phyloP scores from a whole-genome alignment of 169 alveolate species.

The Plasmodium cynomolgi region DNA sequence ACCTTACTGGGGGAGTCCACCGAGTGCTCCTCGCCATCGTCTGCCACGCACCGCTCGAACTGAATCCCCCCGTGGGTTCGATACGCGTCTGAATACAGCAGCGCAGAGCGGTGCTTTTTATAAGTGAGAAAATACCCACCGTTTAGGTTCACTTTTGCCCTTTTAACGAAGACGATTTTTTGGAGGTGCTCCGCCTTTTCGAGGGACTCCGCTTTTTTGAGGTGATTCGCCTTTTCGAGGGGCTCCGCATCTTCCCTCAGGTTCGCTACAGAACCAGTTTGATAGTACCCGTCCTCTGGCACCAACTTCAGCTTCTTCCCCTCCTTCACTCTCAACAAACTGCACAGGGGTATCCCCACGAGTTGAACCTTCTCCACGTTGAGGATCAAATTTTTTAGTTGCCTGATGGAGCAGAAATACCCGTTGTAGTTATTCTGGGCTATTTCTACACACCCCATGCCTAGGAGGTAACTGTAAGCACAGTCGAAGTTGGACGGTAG shows the following conservation, averaged over 20 bases:
- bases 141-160: constrained; percentile 7
- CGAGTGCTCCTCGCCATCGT: neutral
- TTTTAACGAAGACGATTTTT: neutral
- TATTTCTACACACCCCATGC: constrained; percentile 92
- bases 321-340: neutral
- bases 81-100: constrained; percentile 15
- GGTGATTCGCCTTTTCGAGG: too few relatives aligned
- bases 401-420: constrained; percentile 88
- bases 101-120: neutral
- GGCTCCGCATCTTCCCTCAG: neutral
- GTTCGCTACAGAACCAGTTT: neutral
- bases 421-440: constrained; percentile 90
- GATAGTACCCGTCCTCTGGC: neutral
- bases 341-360: constrained; percentile 26
- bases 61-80: constrained; percentile 37
- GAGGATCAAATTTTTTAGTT: constrained; percentile 81
- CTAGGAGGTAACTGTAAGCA: constrained; percentile 95
- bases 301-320: neutral
- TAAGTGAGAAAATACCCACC: constrained; percentile 5
- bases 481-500: constrained; percentile 95
- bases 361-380: constrained; percentile 5
- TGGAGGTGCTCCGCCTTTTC: too few relatives aligned
- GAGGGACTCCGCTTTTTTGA: neutral
- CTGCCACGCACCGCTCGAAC: neutral
- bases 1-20: neutral